Percentiles rank a stretch among this genome's conserved stretches.
phyloP scores from a whole-genome alignment of 2,329 filamentous ascomycete species.

The Epicoccum nigrum region DNA sequence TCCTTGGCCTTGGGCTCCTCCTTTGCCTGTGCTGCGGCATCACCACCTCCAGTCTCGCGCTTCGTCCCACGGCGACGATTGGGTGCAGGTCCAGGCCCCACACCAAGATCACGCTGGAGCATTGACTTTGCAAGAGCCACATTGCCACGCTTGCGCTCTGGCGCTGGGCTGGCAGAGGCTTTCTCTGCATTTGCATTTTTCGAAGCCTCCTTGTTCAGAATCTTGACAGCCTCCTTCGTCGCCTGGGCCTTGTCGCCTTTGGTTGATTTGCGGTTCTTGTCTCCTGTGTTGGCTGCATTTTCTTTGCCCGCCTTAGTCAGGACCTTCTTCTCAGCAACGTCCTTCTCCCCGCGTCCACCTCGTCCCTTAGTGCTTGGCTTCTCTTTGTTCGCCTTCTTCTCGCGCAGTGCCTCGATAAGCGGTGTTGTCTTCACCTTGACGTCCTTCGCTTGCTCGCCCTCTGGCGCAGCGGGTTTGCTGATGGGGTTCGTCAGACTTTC shows the following conservation, averaged over 20 bases:
- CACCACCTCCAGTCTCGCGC: slow-evolving; percentile 39
- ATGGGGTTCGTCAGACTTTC: slow-evolving; percentile 81
- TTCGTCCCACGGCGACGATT: slow-evolving; percentile 51
- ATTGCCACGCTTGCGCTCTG: slow-evolving; percentile 61
- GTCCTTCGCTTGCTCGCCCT: slow-evolving; percentile 60
- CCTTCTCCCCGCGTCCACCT: slow-evolving; percentile 63
- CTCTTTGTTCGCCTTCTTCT: slow-evolving; percentile 83
- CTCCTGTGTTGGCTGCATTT: slow-evolving; percentile 33
- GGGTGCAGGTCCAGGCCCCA: slow-evolving; percentile 52
- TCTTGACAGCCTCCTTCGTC: slow-evolving; percentile 67
- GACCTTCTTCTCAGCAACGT: slow-evolving; percentile 58
- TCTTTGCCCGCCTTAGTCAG: slow-evolving; percentile 44
- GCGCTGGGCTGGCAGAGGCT: slow-evolving; percentile 46
- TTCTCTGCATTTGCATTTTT: slow-evolving; percentile 42
- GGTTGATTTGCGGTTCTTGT: slow-evolving; percentile 47
- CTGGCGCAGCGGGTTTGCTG: slow-evolving; percentile 59
- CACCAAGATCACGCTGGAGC: slow-evolving; percentile 66
- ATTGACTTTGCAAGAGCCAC: slow-evolving; percentile 62
- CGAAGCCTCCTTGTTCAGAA: slow-evolving; percentile 58
- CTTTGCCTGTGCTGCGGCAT: slow-evolving; percentile 30
- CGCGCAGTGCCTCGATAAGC: slow-evolving; percentile 84
- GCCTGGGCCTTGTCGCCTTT: slow-evolving; percentile 67
- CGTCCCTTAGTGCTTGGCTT: slow-evolving; percentile 62
- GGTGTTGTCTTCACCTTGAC: slow-evolving; percentile 81
- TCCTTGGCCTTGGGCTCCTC: slow-evolving; percentile 44